Evolutionary conservation across 495 filamentous ascomycete genomes (phyloP).

Genomic region (Filosporella fistucella): DNA sequence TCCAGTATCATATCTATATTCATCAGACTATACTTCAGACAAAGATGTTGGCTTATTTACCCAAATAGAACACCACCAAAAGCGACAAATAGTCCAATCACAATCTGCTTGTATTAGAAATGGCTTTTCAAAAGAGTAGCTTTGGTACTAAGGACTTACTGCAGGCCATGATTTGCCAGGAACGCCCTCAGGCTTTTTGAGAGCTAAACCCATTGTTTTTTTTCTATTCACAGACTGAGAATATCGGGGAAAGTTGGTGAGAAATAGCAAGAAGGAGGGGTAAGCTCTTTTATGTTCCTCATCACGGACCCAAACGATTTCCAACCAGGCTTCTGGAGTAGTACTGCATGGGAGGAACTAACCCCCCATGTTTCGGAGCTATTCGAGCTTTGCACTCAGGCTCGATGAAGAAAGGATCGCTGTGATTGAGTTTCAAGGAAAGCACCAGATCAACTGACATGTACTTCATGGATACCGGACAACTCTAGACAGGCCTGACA

Average conservation of each 20-base stretch:
- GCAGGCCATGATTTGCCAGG: slow-evolving; percentile 65
- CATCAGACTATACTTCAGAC: too few species aligned
- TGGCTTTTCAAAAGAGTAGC: too few species aligned
- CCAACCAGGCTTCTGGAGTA: background rate
- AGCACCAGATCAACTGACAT: background rate
- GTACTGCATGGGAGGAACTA: background rate
- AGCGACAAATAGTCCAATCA: slow-evolving; percentile 77
- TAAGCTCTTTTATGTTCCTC: too few species aligned
- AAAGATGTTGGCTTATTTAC: too few species aligned
- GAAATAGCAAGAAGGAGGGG: background rate
- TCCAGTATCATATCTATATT: slow-evolving; percentile 79
- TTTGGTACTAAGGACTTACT: too few species aligned
- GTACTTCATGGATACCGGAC: too few species aligned
- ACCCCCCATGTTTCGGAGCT: background rate
- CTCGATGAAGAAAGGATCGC: background rate
- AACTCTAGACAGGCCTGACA: background rate
- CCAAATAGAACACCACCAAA: slow-evolving; percentile 86
- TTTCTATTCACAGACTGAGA: background rate
- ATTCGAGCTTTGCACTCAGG: background rate
- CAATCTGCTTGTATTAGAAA: too few species aligned
- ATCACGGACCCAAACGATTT: too few species aligned
- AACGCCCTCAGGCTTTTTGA: slow-evolving; percentile 47
- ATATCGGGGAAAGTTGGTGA: background rate
- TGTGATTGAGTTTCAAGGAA: background rate
- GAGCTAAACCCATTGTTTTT: slow-evolving; percentile 17